A percentile compares a stretch with the other conserved stretches of the same genome.
These are phyloP conservation scores for Parasitella parasitica DNA, from an alignment of 371 early-diverging fungal genomes.

Conservation along the genomic window DNA sequence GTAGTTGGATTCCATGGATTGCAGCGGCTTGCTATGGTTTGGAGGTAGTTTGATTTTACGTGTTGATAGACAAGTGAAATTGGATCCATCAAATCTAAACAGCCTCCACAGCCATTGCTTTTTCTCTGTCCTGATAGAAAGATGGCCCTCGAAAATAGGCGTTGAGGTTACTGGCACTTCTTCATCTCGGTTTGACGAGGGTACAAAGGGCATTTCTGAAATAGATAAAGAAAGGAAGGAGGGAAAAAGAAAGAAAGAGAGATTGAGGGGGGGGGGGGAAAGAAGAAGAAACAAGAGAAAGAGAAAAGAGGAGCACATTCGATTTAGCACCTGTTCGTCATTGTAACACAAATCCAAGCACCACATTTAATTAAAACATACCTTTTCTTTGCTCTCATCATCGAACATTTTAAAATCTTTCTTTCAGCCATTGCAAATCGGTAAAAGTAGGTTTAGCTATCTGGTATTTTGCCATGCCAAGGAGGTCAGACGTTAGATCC, in stretches of 20 bases:
- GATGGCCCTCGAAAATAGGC: constrained; percentile 50
- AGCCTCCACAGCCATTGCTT: constrained; percentile 48
- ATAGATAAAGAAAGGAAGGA: not conserved
- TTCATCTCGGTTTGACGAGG: constrained; percentile 10
- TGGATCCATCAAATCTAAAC: constrained; percentile 52
- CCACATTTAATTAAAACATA: not conserved
- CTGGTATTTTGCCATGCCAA: too few species aligned
- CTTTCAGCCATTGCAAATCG: too few species aligned
- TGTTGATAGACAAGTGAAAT: constrained; percentile 44
- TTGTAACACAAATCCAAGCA: not conserved
- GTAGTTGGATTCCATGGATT: not conserved
- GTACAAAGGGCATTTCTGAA: constrained; percentile 18
- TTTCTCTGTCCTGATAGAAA: constrained; percentile 36
- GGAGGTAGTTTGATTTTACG: constrained; percentile 39
- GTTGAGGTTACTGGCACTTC: constrained; percentile 43
- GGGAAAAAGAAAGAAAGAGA: not conserved
- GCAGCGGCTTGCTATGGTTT: constrained; percentile 4
- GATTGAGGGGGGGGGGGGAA: not conserved
- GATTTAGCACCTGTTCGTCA: not conserved
- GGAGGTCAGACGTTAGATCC: too few species aligned
- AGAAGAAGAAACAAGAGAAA: not conserved
- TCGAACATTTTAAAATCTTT: not conserved
- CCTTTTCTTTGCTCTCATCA: not conserved
- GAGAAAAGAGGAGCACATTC: not conserved
- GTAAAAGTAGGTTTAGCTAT: too few species aligned